phyloP scores from a whole-genome alignment of 2,329 filamentous ascomycete species.

The Dactylonectria macrodidyma region DNA sequence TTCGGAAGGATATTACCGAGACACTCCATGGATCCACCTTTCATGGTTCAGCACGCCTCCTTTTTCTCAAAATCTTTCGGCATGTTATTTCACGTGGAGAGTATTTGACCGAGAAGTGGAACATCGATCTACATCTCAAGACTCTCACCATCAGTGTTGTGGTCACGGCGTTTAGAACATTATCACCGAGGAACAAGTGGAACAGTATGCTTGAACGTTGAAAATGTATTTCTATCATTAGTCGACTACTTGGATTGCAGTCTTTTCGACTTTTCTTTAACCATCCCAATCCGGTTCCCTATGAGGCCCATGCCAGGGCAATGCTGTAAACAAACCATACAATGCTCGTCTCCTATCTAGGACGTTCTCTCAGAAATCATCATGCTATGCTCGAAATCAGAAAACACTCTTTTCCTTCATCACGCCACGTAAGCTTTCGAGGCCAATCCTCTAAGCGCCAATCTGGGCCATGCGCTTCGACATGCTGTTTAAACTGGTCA shows the following conservation, averaged over 20 bases:
- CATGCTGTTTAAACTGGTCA: slow-evolving; percentile 67
- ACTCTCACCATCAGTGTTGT: not conserved
- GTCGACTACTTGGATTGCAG: slow-evolving; percentile 43
- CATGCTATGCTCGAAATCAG: slow-evolving; percentile 46
- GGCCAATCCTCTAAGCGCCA: slow-evolving; percentile 34
- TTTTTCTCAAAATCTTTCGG: not conserved
- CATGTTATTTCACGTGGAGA: not conserved
- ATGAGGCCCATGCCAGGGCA: slow-evolving; percentile 44
- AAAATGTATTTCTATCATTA: slow-evolving; percentile 39
- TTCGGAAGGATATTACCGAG: not conserved
- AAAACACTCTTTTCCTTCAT: slow-evolving; percentile 32
- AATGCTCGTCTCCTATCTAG: slow-evolving; percentile 43
- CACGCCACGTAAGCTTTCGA: slow-evolving; percentile 33
- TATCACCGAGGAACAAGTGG: not conserved
- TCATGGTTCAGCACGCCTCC: not conserved
- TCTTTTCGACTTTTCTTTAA: slow-evolving; percentile 51
- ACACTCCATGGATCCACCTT: not conserved
- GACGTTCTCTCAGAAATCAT: slow-evolving; percentile 34
- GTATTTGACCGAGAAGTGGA: not conserved
- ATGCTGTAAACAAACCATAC: slow-evolving; percentile 46
- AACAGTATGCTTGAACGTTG: slow-evolving; percentile 31
- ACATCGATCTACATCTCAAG: not conserved
- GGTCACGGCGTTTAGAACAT: not conserved
- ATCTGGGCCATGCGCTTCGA: slow-evolving; percentile 73
- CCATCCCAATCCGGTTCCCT: slow-evolving; percentile 43